A percentile compares a stretch with the other conserved stretches of the same genome.
These are phyloP conservation scores for Lipomyces sp. DNA, from an alignment of 805 yeast species.

Conservation along the genomic window DNA sequence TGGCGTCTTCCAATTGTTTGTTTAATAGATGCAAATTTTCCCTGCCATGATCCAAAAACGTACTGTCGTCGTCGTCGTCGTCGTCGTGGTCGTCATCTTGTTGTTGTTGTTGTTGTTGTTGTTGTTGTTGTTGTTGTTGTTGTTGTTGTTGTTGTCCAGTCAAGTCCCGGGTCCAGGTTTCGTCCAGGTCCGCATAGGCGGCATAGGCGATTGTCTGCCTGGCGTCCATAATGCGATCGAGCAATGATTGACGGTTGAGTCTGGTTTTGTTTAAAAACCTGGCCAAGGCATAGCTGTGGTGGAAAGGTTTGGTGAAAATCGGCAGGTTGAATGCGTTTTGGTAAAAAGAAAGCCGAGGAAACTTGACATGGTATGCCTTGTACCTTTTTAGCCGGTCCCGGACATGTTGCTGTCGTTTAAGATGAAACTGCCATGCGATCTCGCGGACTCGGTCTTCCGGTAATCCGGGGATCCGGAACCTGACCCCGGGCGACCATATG, in stretches of 20 bases:
- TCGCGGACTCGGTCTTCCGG: constrained; percentile 2
- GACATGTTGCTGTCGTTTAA: neutral
- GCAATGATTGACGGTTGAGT: neutral
- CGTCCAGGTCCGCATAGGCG: constrained; percentile 14
- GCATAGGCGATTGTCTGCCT: neutral
- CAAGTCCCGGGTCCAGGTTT: neutral
- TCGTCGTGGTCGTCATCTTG: no score
- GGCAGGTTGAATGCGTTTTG: constrained; percentile 8
- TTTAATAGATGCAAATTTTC: neutral
- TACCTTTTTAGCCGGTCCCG: constrained; percentile 11
- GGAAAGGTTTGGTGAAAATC: constrained; percentile 7
- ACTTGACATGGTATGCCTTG: neutral
- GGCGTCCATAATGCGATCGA: constrained; percentile 5
- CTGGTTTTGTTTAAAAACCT: neutral
- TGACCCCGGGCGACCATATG: neutral
- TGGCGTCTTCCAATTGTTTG: constrained; percentile 2
- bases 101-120: no score
- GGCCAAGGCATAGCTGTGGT: neutral
- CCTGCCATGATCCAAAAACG: neutral
- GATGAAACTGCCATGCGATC: constrained; percentile 7
- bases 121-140: no score
- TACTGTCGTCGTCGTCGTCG: neutral
- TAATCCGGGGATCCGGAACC: constrained; percentile 3
- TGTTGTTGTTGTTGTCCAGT: neutral
- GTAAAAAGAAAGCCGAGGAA: neutral